Percentiles rank a stretch among this genome's conserved stretches.
These are phyloP conservation scores for Sarocladium oryzae DNA, from an alignment of 2,329 filamentous ascomycete genomes.

Conservation along the genomic window DNA sequence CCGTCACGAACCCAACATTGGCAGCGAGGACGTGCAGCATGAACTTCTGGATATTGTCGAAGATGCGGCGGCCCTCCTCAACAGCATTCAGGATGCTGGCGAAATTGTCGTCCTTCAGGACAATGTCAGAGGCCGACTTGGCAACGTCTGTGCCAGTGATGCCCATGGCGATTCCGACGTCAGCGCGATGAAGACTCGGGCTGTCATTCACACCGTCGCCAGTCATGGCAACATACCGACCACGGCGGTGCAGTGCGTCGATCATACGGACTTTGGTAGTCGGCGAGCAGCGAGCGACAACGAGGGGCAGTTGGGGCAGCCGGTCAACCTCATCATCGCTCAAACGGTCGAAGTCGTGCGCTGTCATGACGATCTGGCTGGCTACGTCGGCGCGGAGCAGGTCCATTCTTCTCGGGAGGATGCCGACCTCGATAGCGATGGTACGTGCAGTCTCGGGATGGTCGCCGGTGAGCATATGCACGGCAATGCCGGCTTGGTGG, in stretches of 20 bases:
- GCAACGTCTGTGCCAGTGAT: slow-evolving; percentile 58
- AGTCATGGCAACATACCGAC: slow-evolving; percentile 60
- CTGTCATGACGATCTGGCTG: slow-evolving; percentile 55
- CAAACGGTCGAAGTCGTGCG: slow-evolving; percentile 56
- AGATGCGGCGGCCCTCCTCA: slow-evolving; percentile 61
- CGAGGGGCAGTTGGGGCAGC: slow-evolving; percentile 56
- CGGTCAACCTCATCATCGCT: slow-evolving; percentile 55
- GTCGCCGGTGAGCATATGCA: slow-evolving; percentile 62
- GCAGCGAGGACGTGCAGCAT: slow-evolving; percentile 59
- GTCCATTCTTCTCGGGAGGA: slow-evolving; percentile 43
- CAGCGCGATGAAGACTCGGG: slow-evolving; percentile 58
- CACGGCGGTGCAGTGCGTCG: slow-evolving; percentile 60
- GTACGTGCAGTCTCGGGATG: slow-evolving; percentile 55
- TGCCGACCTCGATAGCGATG: slow-evolving; percentile 54
- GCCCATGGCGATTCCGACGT: slow-evolving; percentile 68
- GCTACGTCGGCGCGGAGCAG: slow-evolving; percentile 43
- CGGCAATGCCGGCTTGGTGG: slow-evolving; percentile 51
- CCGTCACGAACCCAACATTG: slow-evolving; percentile 61
- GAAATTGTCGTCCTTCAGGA: slow-evolving; percentile 65
- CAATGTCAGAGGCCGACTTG: slow-evolving; percentile 60
- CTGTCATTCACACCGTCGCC: slow-evolving; percentile 67
- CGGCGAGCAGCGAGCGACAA: slow-evolving; percentile 65
- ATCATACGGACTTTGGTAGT: slow-evolving; percentile 71
- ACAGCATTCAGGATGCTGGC: slow-evolving; percentile 37
- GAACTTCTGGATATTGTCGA: slow-evolving; percentile 68